Evolutionary conservation across 2,329 filamentous ascomycete species (phyloP), one percentile per base, ranked within the genome.

Genomic region (Trichoderma simmonsii): DNA sequence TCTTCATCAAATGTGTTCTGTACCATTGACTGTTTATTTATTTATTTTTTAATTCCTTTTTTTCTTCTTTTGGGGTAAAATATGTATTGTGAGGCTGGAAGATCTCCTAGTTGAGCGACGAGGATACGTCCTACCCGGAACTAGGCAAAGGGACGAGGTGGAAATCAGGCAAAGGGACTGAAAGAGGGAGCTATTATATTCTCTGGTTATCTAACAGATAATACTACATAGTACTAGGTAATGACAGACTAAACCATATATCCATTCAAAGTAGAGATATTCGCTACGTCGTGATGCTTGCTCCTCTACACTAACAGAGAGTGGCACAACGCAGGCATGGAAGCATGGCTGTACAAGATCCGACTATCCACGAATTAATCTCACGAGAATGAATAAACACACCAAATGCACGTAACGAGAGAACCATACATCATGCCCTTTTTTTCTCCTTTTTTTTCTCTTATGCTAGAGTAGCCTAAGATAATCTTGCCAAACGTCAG

Each of bases 401-500:
- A 26, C n/a, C 3, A 26, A 28, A 54, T 70, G 66, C 57, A 62
- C 32, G 59, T 24, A 54, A n/a, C 24, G 30, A 54, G 28, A 39
- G 39, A 70, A 51, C 57, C 28, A 21, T 67, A 51, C 39, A 36
- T 54, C 57, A 36, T 70, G 39, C 57, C 12, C 48, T 51, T 62
- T 61, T 69, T 70, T 62, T 36, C 12, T 32, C 36, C 11, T 26
- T 34, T 51, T 60, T 28, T 30, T 64, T 64, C 32, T 60, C 24
- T 69, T 18, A 7, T 30, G 15, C 15, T 54, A 67, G n/a, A 57
- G 28, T 51, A 54, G 34, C 64, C 56, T 36, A 69, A 56, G 39
- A 69, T 62, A 28, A 48, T 59, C 24, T 67, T 67, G 48, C 48
- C 36, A 21, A 48, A 21, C 39, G 54, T 60, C 30, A 72, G 69